Percentiles rank a stretch among this genome's conserved stretches.
Evolutionary conservation across 1,284 basidiomycete species (phyloP).

Genomic region (Cryptococcus deneoformans): DNA sequence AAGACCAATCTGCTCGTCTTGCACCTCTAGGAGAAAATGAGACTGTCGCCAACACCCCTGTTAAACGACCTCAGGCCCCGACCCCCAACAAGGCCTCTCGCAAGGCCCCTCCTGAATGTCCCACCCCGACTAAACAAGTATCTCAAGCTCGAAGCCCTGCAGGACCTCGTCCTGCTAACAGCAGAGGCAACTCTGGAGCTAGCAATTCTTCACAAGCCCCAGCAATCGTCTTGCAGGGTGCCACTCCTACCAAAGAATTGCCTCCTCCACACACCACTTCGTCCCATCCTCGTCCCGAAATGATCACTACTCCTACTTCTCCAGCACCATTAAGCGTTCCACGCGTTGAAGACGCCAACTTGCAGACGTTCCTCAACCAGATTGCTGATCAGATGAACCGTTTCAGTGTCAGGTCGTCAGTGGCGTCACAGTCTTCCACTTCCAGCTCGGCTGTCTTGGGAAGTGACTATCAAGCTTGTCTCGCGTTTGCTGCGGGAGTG

Average conservation of each 20-base stretch:
- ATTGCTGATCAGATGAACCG: slow-evolving; percentile 58
- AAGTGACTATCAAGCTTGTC: slow-evolving; percentile 38
- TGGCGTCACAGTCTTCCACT: slow-evolving; percentile 45
- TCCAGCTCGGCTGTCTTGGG: background rate
- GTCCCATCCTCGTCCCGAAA: slow-evolving; percentile 31
- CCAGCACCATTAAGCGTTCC: slow-evolving; percentile 45
- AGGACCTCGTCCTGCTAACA: slow-evolving; percentile 36
- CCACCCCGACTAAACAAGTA: slow-evolving; percentile 12
- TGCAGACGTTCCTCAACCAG: slow-evolving; percentile 59
- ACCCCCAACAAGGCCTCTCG: slow-evolving; percentile 46
- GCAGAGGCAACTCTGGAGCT: slow-evolving; percentile 14
- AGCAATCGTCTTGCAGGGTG: slow-evolving; percentile 50
- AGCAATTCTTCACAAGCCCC: slow-evolving; percentile 30
- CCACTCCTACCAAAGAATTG: slow-evolving; percentile 48
- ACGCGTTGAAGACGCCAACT: slow-evolving; percentile 52
- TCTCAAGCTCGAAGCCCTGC: slow-evolving; percentile 23
- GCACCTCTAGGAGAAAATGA: slow-evolving; percentile 43
- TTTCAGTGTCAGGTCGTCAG: slow-evolving; percentile 52
- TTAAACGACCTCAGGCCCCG: slow-evolving; percentile 41
- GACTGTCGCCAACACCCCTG: slow-evolving; percentile 33
- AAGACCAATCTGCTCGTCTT: slow-evolving; percentile 15
- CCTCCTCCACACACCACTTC: slow-evolving; percentile 17
- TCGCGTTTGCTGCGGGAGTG: slow-evolving; percentile 32
- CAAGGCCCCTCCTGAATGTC: slow-evolving; percentile 13
- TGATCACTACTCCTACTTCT: slow-evolving; percentile 11